phyloP scores from a whole-genome alignment of 1,284 basidiomycete genomes.

The Ganoderma lingzhi region DNA sequence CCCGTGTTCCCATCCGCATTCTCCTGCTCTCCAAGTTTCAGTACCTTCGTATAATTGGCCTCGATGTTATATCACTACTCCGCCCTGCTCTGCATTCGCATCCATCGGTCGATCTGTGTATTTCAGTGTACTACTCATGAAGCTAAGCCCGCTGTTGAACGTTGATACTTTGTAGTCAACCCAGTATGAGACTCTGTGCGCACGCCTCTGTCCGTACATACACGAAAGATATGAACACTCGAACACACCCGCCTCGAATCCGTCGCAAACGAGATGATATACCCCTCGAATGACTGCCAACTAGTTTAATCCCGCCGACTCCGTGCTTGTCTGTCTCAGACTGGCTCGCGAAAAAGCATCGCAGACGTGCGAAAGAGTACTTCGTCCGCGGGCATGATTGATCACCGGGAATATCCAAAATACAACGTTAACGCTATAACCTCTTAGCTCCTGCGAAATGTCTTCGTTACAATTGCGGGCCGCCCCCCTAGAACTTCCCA shows the following conservation, averaged over 20 bases:
- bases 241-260: not conserved
- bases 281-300: not conserved
- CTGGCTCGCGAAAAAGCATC: too few species aligned
- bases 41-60: not conserved
- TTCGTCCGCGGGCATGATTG: too few species aligned
- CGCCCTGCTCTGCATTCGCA: not conserved
- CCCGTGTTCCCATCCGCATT: not conserved
- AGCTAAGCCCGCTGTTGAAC: not conserved
- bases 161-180: not conserved
- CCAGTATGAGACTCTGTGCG: not conserved
- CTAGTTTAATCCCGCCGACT: too few species aligned
- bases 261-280: not conserved
- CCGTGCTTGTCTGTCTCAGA: too few species aligned
- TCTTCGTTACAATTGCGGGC: not conserved
- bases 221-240: not conserved
- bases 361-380: too few species aligned
- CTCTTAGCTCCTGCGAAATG: not conserved
- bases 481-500: not conserved
- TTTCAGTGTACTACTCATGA: not conserved
- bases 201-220: slow-evolving; percentile 2
- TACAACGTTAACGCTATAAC: too few species aligned
- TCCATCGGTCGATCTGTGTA: not conserved
- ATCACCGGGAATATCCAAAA: too few species aligned
- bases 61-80: slow-evolving; percentile 5
- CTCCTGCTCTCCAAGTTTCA: not conserved